Evolutionary conservation across 441 rosid species (phyloP), one percentile per base, ranked within the genome.

Genomic region (Brassica hybrid): DNA sequence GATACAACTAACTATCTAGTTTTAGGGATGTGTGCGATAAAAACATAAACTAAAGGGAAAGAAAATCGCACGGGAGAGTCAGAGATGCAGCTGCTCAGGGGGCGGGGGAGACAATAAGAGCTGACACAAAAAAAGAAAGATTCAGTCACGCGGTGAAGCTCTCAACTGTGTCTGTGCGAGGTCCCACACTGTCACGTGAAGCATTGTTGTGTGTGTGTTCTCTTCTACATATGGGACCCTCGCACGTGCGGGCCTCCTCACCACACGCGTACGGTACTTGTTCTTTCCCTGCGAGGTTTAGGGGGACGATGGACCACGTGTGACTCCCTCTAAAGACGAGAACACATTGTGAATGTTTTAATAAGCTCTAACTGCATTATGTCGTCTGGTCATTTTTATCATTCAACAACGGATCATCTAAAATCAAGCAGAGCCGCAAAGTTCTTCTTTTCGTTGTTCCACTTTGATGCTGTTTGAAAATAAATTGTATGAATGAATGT

Each of bases 101-200:
- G n/a, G n/a, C n/a, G 79, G 21, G 75, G 69, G 81, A 54, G 81
- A 78, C 78, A 78, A 78, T 25, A 25, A 67, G 74, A 0, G 54
- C 82, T 79, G 82, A 79, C 82, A 79, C 14, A 12, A 14, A 43
- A 50, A 50, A 50, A 34, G 17, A 9, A 16, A 63, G 67, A 73
- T 67, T 25, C 65, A 73, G 50, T 72, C 81, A 78, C 81, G 81
- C 81, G 72, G 67, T 71, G 76, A 59, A 41, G 7, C 45, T 63
- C 48, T 67, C 21, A 25, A 8, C 21, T 38, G 59, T 69, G 71
- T 56, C 73, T 57, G 52, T 57, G 67, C 59, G 23, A 68, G 73
- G 64, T 72, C 81, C 77, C 64, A 77, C 76, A 65, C 81, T 78
- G 81, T 41, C 81, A 78, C 73, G 77, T 78, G 81, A 72, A 72